Percentiles rank a stretch among this genome's conserved stretches.
Conservation (phyloP, 176 grass and related monocot genomes). For the Lolium rigidum region DNA sequence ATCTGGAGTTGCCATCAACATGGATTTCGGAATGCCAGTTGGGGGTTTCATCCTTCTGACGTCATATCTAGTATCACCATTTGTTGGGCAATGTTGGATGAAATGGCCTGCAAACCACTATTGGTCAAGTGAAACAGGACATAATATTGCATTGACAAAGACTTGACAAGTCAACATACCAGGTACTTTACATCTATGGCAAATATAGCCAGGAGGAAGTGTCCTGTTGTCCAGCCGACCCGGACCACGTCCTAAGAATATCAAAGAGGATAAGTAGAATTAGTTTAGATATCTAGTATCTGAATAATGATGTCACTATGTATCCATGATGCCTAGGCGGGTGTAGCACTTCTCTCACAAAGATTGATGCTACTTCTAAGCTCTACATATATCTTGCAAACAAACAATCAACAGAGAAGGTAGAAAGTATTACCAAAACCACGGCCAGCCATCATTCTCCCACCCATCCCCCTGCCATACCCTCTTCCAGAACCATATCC, state of each 20-base stretch:
- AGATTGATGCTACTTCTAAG: conserved; percentile 8
- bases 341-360: neutral
- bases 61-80: conserved; percentile 90
- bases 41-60: conserved; percentile 92
- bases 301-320: neutral
- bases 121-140: conserved; percentile 19
- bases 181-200: conserved; percentile 95
- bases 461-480: conserved; percentile 86
- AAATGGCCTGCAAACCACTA: conserved; percentile 79
- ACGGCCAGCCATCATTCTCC: conserved; percentile 76
- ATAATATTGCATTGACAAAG: conserved; percentile 19
- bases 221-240: conserved; percentile 76
- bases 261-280: conserved; percentile 12
- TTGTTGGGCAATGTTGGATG: conserved; percentile 98
- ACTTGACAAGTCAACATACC: conserved; percentile 62
- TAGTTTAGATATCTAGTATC: neutral
- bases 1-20: conserved; percentile 95
- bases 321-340: conserved; percentile 21
- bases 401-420: conserved; percentile 11
- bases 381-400: conserved; percentile 20
- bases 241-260: conserved; percentile 69
- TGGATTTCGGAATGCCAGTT: conserved; percentile 99
- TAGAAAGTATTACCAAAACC: conserved; percentile 86
- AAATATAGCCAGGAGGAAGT: conserved; percentile 95
- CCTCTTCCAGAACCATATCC: conserved; percentile 81